Evolutionary conservation across 2,329 filamentous ascomycete species (phyloP).

Genomic region (Teratosphaeriaceae sp.): DNA sequence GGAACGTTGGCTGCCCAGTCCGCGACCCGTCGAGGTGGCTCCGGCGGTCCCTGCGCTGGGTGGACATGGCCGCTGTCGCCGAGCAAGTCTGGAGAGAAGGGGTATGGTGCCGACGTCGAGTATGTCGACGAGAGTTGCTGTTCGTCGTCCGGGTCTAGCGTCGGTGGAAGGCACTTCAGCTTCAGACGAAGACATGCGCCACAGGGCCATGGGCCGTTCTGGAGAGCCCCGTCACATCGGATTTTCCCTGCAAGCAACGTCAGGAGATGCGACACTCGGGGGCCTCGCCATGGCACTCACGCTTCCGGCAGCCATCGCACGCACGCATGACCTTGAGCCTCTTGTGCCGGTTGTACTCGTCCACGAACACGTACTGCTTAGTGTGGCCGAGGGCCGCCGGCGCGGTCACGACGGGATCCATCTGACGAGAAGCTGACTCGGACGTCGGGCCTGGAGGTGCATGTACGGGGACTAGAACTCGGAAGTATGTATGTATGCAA

Average conservation of each 20-base stretch:
- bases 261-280: background rate
- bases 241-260: constrained; percentile 55
- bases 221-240: constrained; percentile 94
- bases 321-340: constrained; percentile 96
- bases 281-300: constrained; percentile 32
- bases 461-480: background rate
- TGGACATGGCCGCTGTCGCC: constrained; percentile 7
- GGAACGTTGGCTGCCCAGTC: constrained; percentile 1
- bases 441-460: background rate
- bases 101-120: constrained; percentile 22
- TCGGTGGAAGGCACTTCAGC: constrained; percentile 85
- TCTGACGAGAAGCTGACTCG: background rate
- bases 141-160: constrained; percentile 65
- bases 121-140: constrained; percentile 16
- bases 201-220: constrained; percentile 88
- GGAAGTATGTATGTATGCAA: too few species aligned
- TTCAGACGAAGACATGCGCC: constrained; percentile 89
- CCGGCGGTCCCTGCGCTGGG: constrained; percentile 6
- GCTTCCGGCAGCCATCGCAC: constrained; percentile 86
- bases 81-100: constrained; percentile 24
- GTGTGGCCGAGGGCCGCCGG: constrained; percentile 61
- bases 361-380: constrained; percentile 98
- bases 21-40: constrained; percentile 1
- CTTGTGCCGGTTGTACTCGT: constrained; percentile 98
- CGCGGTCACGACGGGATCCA: constrained; percentile 12